Evolutionary conservation across 108 stramenopile genomes (phyloP).

Genomic region (Parietichytrium sp.): DNA sequence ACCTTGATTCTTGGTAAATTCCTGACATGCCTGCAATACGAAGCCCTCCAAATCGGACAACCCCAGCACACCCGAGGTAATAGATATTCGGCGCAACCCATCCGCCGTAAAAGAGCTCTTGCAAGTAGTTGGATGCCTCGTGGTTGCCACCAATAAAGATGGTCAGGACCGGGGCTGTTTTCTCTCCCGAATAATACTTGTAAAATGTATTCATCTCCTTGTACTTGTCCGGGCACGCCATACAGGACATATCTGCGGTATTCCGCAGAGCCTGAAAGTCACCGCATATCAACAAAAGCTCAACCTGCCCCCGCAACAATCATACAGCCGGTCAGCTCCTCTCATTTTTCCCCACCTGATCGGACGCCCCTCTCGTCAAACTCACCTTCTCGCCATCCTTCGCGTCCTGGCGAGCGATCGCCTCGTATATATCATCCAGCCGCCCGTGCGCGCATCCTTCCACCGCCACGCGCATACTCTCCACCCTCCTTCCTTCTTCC

Average conservation of each 20-base stretch:
- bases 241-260: constrained; percentile 72
- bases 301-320: constrained; percentile 66
- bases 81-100: constrained; percentile 99
- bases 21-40: constrained; percentile 93
- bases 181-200: constrained; percentile 83
- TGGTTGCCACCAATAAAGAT: constrained; percentile 99
- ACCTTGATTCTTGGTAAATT: constrained; percentile 84
- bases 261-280: constrained; percentile 94
- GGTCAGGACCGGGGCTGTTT: constrained; percentile 80
- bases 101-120: constrained; percentile 92
- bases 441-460: constrained; percentile 99
- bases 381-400: constrained; percentile 43
- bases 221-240: constrained; percentile 89
- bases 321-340: not conserved
- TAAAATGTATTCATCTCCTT: constrained; percentile 78
- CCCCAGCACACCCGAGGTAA: constrained; percentile 87
- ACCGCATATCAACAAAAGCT: constrained; percentile 92
- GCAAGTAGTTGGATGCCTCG: constrained; percentile 87
- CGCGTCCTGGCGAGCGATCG: constrained; percentile 52
- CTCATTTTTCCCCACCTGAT: constrained; percentile 36
- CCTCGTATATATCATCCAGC: constrained; percentile 85
- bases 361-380: not conserved
- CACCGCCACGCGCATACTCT: constrained; percentile 51
- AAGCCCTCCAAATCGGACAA: constrained; percentile 76
- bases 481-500: no score